Evolutionary conservation across 1,139 yeast species (phyloP).

Genomic region (Geotrichum australiense): DNA sequence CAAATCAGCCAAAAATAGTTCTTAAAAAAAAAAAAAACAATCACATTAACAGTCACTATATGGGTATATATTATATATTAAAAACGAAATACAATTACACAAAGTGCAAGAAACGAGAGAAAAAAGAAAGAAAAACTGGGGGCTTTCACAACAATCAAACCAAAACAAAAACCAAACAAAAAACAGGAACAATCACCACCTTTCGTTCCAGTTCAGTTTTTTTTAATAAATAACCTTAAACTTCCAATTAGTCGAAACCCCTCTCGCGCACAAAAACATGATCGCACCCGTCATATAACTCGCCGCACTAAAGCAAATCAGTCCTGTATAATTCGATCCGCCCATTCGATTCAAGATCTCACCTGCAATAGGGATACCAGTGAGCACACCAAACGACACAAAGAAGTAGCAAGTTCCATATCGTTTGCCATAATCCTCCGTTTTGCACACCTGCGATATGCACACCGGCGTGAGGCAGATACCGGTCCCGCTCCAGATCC

Average conservation of each 20-base stretch:
- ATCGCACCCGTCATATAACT: slow-evolving; percentile 9
- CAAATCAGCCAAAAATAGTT: too few relatives aligned
- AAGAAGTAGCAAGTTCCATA: slow-evolving; percentile 64
- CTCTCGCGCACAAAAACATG: slow-evolving; percentile 8
- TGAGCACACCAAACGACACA: slow-evolving; percentile 52
- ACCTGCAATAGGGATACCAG: slow-evolving; percentile 49
- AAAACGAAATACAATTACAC: too few relatives aligned
- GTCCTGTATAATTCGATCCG: slow-evolving; percentile 8
- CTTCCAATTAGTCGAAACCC: slow-evolving; percentile 13
- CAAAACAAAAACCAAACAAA: too few relatives aligned
- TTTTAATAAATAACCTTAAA: slow-evolving; percentile 3
- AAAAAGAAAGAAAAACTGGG: too few relatives aligned
- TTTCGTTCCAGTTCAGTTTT: too few relatives aligned
- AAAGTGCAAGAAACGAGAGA: too few relatives aligned
- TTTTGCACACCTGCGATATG: slow-evolving; percentile 52
- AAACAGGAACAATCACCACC: too few relatives aligned
- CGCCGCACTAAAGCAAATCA: slow-evolving; percentile 13
- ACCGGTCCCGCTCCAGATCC: slow-evolving; percentile 47
- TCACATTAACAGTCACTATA: too few relatives aligned
- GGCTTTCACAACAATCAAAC: too few relatives aligned
- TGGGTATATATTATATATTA: too few relatives aligned
- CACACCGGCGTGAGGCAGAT: slow-evolving; percentile 43
- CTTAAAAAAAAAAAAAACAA: too few relatives aligned
- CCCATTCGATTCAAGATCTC: slow-evolving; percentile 33
- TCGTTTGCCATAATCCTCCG: slow-evolving; percentile 59